These are phyloP conservation scores for Sphaerulina musiva DNA, from an alignment of 2,329 filamentous ascomycete species.

Conservation along the genomic window DNA sequence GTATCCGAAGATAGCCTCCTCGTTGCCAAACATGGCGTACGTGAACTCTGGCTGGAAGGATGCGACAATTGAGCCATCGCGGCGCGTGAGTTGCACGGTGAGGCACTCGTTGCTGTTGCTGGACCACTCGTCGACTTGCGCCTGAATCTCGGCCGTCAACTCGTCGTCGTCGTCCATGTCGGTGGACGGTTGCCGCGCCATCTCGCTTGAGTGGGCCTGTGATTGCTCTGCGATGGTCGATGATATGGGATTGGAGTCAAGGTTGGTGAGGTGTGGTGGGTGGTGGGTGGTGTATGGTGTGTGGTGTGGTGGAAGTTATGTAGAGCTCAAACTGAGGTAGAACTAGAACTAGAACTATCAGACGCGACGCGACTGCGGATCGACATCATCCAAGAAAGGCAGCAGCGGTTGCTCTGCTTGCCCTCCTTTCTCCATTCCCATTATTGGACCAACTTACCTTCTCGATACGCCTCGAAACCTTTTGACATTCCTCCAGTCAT, in stretches of 20 bases:
- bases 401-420: too few species aligned
- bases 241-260: neutral
- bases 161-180: conserved; percentile 22
- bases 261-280: neutral
- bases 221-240: neutral
- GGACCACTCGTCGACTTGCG: conserved; percentile 43
- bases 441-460: too few species aligned
- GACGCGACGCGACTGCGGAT: too few species aligned
- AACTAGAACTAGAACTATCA: too few species aligned
- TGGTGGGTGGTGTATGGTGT: too few species aligned
- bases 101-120: conserved; percentile 57
- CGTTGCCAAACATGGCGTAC: conserved; percentile 88
- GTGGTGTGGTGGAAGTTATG: too few species aligned
- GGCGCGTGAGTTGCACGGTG: conserved; percentile 53
- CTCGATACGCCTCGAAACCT: too few species aligned
- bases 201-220: neutral
- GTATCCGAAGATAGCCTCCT: conserved; percentile 87
- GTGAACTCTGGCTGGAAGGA: conserved; percentile 78
- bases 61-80: conserved; percentile 39
- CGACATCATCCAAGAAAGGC: too few species aligned
- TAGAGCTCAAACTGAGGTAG: too few species aligned
- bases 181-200: neutral
- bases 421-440: too few species aligned
- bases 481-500: too few species aligned
- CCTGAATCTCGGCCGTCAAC: conserved; percentile 23